phyloP scores from a whole-genome alignment of 2,329 filamentous ascomycete genomes.

The Aspergillus sp. region DNA sequence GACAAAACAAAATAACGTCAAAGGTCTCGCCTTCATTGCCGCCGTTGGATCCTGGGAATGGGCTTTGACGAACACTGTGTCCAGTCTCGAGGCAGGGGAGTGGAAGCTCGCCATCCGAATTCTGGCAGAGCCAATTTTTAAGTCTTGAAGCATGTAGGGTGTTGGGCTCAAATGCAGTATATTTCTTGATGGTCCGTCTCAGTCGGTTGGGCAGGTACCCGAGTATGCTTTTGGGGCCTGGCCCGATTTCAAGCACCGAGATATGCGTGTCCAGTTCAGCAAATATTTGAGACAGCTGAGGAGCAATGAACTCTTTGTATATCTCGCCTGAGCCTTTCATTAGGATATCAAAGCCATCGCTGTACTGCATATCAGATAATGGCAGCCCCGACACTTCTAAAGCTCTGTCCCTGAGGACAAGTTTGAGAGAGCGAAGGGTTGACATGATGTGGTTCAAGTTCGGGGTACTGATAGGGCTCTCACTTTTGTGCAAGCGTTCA shows the following conservation, averaged over 20 bases:
- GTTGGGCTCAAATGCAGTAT: slow-evolving; percentile 58
- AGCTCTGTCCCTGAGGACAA: slow-evolving; percentile 19
- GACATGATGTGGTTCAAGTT: neutral
- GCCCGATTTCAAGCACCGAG: slow-evolving; percentile 61
- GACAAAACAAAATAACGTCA: slow-evolving; percentile 61
- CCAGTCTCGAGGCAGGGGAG: slow-evolving; percentile 12
- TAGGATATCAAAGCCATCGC: slow-evolving; percentile 49
- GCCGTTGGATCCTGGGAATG: slow-evolving; percentile 23
- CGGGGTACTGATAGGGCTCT: too few relatives aligned
- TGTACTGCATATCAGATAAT: slow-evolving; percentile 49
- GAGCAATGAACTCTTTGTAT: slow-evolving; percentile 53
- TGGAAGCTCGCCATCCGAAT: slow-evolving; percentile 24
- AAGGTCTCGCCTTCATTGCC: slow-evolving; percentile 41
- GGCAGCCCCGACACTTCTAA: neutral
- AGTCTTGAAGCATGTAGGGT: slow-evolving; percentile 46
- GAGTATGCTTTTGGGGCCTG: slow-evolving; percentile 58
- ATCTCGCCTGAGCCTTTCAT: slow-evolving; percentile 27
- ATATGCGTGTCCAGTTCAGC: slow-evolving; percentile 40
- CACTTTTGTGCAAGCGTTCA: too few relatives aligned
- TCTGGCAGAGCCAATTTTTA: slow-evolving; percentile 42
- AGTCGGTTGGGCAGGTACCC: slow-evolving; percentile 44
- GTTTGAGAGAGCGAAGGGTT: slow-evolving; percentile 37
- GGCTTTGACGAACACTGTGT: slow-evolving; percentile 7
- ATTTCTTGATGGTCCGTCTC: slow-evolving; percentile 49
- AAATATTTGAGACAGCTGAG: slow-evolving; percentile 47